Conservation (phyloP, 371 early-diverging fungal genomes). For the Thermomucor indicae-seudaticae region DNA sequence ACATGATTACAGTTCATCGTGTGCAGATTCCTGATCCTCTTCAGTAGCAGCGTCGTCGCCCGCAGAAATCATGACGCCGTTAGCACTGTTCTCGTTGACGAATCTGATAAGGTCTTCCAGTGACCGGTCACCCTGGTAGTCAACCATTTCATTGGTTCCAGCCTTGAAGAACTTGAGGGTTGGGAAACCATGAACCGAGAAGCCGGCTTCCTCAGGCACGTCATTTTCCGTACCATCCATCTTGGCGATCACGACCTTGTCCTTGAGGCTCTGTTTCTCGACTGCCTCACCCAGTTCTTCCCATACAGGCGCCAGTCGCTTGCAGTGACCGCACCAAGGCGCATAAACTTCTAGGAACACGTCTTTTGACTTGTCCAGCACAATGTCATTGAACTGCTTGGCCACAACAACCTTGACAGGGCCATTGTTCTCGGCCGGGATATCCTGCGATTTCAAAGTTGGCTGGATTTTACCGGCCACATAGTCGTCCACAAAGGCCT, state of each 20-base stretch:
- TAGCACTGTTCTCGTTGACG: constrained; percentile 60
- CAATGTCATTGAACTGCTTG: constrained; percentile 71
- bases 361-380: constrained; percentile 84
- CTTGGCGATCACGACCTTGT: constrained; percentile 83
- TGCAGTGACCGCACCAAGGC: constrained; percentile 95
- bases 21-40: constrained; percentile 32
- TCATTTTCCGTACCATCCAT: constrained; percentile 96
- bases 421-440: constrained; percentile 82
- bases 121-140: constrained; percentile 84
- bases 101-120: constrained; percentile 75
- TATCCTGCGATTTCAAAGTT: constrained; percentile 76
- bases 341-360: constrained; percentile 94
- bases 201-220: constrained; percentile 69
- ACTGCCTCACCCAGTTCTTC: constrained; percentile 61
- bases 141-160: constrained; percentile 70
- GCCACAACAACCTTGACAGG: constrained; percentile 90
- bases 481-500: constrained; percentile 63
- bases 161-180: constrained; percentile 93
- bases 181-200: constrained; percentile 90
- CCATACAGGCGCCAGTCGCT: constrained; percentile 83
- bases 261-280: constrained; percentile 22
- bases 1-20: constrained; percentile 60
- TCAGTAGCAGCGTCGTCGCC: constrained; percentile 15
- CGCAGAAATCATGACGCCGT: constrained; percentile 28
- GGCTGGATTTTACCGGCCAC: constrained; percentile 71